Conservation (phyloP, 352 stramenopile genomes). For the Aphanomyces euteiches region DNA sequence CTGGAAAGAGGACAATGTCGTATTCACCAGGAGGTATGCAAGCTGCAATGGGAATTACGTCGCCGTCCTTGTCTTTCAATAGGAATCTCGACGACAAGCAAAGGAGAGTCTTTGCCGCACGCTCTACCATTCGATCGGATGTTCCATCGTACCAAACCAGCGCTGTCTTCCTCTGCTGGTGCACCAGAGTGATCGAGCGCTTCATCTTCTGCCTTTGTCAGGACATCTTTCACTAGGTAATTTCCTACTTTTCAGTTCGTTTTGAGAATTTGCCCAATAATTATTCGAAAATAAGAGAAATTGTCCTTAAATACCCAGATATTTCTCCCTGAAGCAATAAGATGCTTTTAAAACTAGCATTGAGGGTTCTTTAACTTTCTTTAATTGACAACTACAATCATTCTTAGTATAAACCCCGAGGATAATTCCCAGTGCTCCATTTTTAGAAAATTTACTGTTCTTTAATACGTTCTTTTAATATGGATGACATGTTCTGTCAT, state of each 20-base stretch:
- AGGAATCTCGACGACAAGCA: slow-evolving; percentile 8
- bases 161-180: not conserved
- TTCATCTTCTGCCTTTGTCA: slow-evolving; percentile 10
- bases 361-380: too few relatives aligned
- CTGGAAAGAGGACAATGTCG: not conserved
- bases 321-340: too few relatives aligned
- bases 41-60: slow-evolving; percentile 8
- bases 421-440: too few relatives aligned
- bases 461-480: not conserved
- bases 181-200: slow-evolving; percentile 15
- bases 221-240: not conserved
- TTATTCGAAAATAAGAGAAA: not conserved
- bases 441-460: too few relatives aligned
- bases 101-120: not conserved
- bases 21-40: slow-evolving; percentile 11
- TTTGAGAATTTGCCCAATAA: not conserved
- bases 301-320: too few relatives aligned
- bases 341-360: too few relatives aligned
- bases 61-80: slow-evolving; percentile 19
- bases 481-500: not conserved
- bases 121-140: slow-evolving; percentile 21
- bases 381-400: too few relatives aligned
- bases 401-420: too few relatives aligned
- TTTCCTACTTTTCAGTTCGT: not conserved
- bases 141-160: slow-evolving; percentile 29